Conservation (phyloP, 2,329 filamentous ascomycete genomes). For the Hypoxylon sp. region DNA sequence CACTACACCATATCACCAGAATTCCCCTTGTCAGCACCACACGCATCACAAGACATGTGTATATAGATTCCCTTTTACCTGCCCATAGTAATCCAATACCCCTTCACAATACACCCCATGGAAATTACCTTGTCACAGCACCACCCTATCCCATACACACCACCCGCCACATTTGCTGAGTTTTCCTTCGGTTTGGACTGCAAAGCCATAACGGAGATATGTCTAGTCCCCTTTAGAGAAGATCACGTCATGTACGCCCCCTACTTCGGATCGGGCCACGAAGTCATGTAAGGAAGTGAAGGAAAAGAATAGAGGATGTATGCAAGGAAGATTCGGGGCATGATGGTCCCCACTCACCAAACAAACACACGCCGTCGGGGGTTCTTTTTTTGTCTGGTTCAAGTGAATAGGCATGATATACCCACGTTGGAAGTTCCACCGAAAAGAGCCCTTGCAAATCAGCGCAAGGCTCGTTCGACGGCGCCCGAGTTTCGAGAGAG, state of each 20-base stretch:
- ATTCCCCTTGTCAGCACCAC: constrained; percentile 28
- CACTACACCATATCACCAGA: constrained; percentile 32
- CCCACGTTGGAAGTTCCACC: constrained; percentile 28
- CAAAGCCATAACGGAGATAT: constrained; percentile 53
- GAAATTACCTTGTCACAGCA: constrained; percentile 43
- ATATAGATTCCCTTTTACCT: constrained; percentile 52
- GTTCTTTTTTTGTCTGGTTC: constrained; percentile 49
- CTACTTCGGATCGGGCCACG: constrained; percentile 51
- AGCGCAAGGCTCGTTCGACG: constrained; percentile 18
- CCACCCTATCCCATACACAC: constrained; percentile 46
- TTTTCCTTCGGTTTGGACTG: constrained; percentile 55
- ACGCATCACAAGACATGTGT: constrained; percentile 50
- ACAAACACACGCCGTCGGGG: constrained; percentile 34
- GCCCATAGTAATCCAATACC: constrained; percentile 53
- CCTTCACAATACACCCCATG: constrained; percentile 46
- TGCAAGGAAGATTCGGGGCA: constrained; percentile 37
- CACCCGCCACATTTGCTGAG: constrained; percentile 51
- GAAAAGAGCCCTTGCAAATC: constrained; percentile 3
- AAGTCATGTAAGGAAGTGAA: constrained; percentile 56
- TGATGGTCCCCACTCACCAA: constrained; percentile 21
- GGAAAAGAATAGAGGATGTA: constrained; percentile 45
- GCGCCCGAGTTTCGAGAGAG: constrained; percentile 29
- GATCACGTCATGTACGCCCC: constrained; percentile 56
- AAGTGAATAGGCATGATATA: constrained; percentile 51
- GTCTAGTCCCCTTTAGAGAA: constrained; percentile 54